Evolutionary conservation across 2,329 filamentous ascomycete species (phyloP).

Genomic region (Leptographium procerum): DNA sequence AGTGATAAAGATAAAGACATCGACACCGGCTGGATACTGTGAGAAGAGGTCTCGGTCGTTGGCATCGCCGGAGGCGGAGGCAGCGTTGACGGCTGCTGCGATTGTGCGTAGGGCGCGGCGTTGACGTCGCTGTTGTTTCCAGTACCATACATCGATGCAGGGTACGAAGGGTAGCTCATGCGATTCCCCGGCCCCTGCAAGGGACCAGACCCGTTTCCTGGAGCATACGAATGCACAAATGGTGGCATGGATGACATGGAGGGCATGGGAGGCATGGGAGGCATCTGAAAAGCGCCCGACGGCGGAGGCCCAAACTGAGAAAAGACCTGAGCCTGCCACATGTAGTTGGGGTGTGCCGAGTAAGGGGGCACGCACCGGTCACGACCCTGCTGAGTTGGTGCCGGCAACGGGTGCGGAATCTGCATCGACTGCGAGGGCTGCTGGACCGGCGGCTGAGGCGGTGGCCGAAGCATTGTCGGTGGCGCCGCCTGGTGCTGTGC

Average conservation of each 20-base stretch:
- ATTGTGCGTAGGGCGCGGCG: neutral
- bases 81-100: neutral
- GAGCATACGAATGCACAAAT: neutral
- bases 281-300: neutral
- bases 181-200: neutral
- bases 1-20: neutral
- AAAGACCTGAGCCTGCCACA: neutral
- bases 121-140: neutral
- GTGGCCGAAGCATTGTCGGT: neutral
- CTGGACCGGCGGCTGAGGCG: neutral
- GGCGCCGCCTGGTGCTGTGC: neutral
- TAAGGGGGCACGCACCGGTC: neutral
- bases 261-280: neutral
- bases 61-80: neutral
- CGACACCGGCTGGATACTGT: neutral
- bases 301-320: neutral
- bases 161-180: neutral
- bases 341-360: neutral
- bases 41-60: neutral
- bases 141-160: neutral
- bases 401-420: neutral
- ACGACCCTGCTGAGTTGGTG: neutral
- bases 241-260: neutral
- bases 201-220: neutral
- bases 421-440: neutral